Conservation (phyloP, 306 rosid species). For the Sicyos baderoa region DNA sequence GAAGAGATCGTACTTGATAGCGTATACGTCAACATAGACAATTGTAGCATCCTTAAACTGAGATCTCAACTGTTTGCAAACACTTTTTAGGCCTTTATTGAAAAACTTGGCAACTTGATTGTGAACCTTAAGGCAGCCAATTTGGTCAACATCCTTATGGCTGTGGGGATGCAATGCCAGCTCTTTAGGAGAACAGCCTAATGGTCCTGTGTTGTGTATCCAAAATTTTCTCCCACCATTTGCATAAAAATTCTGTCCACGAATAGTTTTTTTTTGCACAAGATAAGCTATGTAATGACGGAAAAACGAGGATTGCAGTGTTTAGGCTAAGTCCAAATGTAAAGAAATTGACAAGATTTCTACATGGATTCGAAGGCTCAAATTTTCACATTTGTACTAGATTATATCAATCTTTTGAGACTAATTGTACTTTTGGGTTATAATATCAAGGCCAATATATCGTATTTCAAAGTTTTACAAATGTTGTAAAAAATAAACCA, state of each 20-base stretch:
- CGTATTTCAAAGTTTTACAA: no score
- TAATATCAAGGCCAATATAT: no score
- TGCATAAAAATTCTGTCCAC: slow-evolving; percentile 5
- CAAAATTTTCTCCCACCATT: slow-evolving; percentile 26
- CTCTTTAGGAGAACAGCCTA: slow-evolving; percentile 24
- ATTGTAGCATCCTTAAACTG: slow-evolving; percentile 21
- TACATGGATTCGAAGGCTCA: no score
- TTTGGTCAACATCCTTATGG: slow-evolving; percentile 1
- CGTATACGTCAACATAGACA: slow-evolving; percentile 21
- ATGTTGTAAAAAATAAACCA: no score
- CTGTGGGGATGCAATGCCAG: slow-evolving; percentile 8
- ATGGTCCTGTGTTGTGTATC: slow-evolving; percentile 28
- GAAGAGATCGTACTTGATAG: slow-evolving; percentile 26
- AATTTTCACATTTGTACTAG: no score
- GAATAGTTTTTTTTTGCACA: no score
- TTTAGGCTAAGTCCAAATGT: background rate
- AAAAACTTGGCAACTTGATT: slow-evolving; percentile 27
- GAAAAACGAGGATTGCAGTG: background rate
- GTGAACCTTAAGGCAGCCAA: slow-evolving; percentile 24
- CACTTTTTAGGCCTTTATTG: slow-evolving; percentile 12
- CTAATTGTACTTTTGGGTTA: no score
- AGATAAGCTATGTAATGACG: no score
- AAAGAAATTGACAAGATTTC: no score
- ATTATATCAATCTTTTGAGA: no score
- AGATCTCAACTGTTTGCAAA: slow-evolving; percentile 17